Evolutionary conservation across 768 basidiomycete species (phyloP), one percentile per base, ranked within the genome.

Genomic region (Cyathus striatus): DNA sequence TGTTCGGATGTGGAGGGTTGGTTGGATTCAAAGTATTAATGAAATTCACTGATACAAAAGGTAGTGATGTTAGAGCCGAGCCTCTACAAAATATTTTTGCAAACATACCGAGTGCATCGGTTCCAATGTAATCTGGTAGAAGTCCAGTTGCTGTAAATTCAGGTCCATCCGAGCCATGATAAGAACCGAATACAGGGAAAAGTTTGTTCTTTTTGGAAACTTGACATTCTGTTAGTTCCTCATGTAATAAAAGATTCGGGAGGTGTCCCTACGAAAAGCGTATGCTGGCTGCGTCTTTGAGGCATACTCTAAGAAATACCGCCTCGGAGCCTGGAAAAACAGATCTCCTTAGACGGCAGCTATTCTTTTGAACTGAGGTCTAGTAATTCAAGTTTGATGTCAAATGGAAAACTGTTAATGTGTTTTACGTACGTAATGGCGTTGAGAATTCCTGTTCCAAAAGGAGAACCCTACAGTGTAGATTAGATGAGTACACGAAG

Each of bases 261-360:
- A 5, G 30, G 10, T 16, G 16, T 10, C 59, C 62, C 45, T 30
- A 73, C 72, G 47, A 49, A 62, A 72, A 0, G 60, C 57, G 69
- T 70, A 76, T 2, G 60, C 49, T 5, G 56, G 57, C 51, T 68
- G 68, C 34, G 62, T 68, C 1, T 60, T 64, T 0, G 68, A 63
- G 3, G 51, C 48, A 21, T 59, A 42, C 30, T 69, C 50, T 25
- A 78, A 51, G 49, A 80, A 70, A 55, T 72, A 72, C 9, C 74
- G 53, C 18, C 76, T 61, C 17, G 76, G 69, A 0, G 64, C 69
- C 46, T 78, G 69, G 55, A 80, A 75, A 1, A 67, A 54, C n/a
- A 58, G 47, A 46, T 81, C 78, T 0, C 76, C 78, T 38, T 66
- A 61, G 46, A 78, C 60, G 0, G 77, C 68, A 1, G 78, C 66